Percentiles rank a stretch among this genome's conserved stretches.
Conservation (phyloP, 179 eudicot genomes). For the Pouteria campechiana region DNA sequence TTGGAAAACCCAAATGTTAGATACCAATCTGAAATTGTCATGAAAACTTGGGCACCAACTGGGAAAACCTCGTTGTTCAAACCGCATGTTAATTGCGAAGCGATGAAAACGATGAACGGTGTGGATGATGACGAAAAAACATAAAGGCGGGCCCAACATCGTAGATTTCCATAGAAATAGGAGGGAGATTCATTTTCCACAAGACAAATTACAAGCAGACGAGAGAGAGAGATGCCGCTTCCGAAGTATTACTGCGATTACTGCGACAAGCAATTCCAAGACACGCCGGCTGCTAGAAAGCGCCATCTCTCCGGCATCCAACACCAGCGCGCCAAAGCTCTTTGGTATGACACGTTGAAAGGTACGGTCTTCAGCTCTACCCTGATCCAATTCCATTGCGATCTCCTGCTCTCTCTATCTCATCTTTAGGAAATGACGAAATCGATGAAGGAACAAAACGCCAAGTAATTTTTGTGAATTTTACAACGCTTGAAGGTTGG, state of each 20-base stretch:
- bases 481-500: no score
- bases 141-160: not conserved
- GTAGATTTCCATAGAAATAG: not conserved
- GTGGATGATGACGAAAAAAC: no score
- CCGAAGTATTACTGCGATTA: constrained; percentile 85
- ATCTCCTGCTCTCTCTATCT: not conserved
- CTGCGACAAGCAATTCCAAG: constrained; percentile 84
- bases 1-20: no score
- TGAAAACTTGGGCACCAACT: no score
- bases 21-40: no score
- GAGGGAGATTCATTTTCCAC: not conserved
- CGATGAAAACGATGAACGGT: no score
- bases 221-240: constrained; percentile 29
- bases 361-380: constrained; percentile 11
- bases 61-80: no score
- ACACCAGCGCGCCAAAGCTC: constrained; percentile 65
- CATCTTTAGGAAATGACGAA: no score
- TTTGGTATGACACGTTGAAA: constrained; percentile 64
- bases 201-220: not conserved
- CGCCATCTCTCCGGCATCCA: constrained; percentile 68
- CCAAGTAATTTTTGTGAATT: no score
- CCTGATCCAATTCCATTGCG: constrained; percentile 1
- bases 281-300: constrained; percentile 59
- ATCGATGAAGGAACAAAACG: no score
- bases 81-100: no score